A percentile compares a stretch with the other conserved stretches of the same genome.
These are phyloP conservation scores for Lupinus albus DNA, from an alignment of 306 rosid genomes.

Conservation along the genomic window DNA sequence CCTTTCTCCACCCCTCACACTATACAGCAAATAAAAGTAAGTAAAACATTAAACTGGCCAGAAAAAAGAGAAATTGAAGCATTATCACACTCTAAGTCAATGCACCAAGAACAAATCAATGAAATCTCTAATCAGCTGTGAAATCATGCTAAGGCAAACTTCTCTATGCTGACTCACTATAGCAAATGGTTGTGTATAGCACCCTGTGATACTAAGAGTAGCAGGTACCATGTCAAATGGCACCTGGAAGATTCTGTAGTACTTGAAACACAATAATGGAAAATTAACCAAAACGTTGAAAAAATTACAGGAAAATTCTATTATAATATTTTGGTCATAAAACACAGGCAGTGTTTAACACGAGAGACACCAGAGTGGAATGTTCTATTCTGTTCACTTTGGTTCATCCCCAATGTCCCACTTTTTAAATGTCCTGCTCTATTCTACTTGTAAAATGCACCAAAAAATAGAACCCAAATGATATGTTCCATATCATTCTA, in stretches of 20 bases:
- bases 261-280: constrained; percentile 18
- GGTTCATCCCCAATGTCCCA: no score
- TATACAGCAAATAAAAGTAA: constrained; percentile 51
- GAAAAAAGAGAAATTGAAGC: constrained; percentile 29
- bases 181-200: constrained; percentile 16
- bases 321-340: constrained; percentile 12
- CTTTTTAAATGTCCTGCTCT: no score
- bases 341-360: background rate
- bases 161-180: constrained; percentile 12
- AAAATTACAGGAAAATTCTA: constrained; percentile 20
- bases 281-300: constrained; percentile 19
- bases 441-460: no score
- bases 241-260: constrained; percentile 16
- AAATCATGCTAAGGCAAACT: constrained; percentile 27
- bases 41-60: constrained; percentile 37
- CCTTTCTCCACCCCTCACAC: constrained; percentile 60
- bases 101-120: constrained; percentile 31
- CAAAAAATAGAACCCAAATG: background rate
- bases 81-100: constrained; percentile 31
- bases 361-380: no score
- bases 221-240: constrained; percentile 38
- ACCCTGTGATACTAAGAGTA: constrained; percentile 13
- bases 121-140: constrained; percentile 35
- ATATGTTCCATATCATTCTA: no score
- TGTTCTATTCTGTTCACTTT: no score